phyloP scores from a whole-genome alignment of 805 yeast genomes.

The Saccharomycopsis malanga region DNA sequence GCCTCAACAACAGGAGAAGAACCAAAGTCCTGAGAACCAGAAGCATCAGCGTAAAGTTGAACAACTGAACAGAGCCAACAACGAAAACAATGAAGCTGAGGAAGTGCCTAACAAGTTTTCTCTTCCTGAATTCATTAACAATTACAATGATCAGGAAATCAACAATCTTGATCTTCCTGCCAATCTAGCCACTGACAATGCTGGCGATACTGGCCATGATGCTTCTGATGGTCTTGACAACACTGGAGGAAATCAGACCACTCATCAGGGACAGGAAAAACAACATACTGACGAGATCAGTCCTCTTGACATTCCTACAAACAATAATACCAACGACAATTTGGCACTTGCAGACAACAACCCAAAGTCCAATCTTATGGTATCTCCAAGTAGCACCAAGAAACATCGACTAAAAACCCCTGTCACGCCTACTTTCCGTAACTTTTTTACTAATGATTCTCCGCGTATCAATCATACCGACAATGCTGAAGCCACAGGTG shows the following conservation, averaged over 20 bases:
- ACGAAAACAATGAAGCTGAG: background rate
- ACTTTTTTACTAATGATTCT: background rate
- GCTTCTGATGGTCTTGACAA: background rate
- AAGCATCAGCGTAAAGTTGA: too few relatives aligned
- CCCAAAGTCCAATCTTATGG: background rate
- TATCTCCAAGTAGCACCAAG: background rate
- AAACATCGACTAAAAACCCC: background rate
- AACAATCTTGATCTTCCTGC: too few relatives aligned
- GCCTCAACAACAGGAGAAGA: too few relatives aligned
- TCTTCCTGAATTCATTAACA: background rate
- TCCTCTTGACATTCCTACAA: background rate
- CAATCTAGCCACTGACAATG: too few relatives aligned
- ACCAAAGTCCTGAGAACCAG: too few relatives aligned
- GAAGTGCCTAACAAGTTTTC: conserved; percentile 1
- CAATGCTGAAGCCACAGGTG: background rate
- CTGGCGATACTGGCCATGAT: background rate
- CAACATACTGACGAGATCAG: background rate
- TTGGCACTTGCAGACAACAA: background rate
- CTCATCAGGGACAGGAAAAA: background rate
- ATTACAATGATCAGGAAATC: background rate
- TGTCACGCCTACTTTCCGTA: background rate
- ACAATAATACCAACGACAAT: background rate
- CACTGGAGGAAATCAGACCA: background rate
- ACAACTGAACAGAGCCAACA: too few relatives aligned
- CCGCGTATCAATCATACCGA: background rate